A percentile compares a stretch with the other conserved stretches of the same genome.
Conservation (phyloP, 768 basidiomycete species). For the Pleurotus cornucopiae region DNA sequence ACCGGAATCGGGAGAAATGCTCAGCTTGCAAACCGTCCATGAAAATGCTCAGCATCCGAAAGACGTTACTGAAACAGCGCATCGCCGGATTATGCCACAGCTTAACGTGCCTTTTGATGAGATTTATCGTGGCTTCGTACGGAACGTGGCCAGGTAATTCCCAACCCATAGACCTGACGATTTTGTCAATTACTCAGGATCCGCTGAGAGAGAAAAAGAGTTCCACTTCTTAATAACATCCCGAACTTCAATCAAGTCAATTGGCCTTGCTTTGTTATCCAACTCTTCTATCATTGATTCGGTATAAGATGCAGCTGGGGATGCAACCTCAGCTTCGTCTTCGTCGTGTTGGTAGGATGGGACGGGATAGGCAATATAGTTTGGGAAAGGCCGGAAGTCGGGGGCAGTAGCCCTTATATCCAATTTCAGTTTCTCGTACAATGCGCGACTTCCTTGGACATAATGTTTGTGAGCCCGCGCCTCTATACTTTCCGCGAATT, state of each 20-base stretch:
- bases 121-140: constrained; percentile 26
- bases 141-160: constrained; percentile 32
- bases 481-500: constrained; percentile 24
- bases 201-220: not conserved
- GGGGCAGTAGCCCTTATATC: constrained; percentile 28
- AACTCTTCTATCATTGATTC: not conserved
- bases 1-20: constrained; percentile 27
- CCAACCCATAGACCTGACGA: constrained; percentile 29
- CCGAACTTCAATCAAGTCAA: constrained; percentile 20
- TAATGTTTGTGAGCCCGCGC: constrained; percentile 17
- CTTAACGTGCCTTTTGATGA: constrained; percentile 21
- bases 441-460: constrained; percentile 23
- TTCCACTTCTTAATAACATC: constrained; percentile 23
- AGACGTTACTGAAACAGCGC: constrained; percentile 26
- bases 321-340: not conserved
- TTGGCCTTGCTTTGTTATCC: constrained; percentile 1
- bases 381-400: constrained; percentile 25
- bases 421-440: constrained; percentile 25
- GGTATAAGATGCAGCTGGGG: not conserved
- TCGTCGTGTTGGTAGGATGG: not conserved
- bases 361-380: not conserved
- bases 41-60: constrained; percentile 7
- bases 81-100: constrained; percentile 25
- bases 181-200: too few species aligned
- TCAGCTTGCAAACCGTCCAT: constrained; percentile 15